Base-by-base conservation (phyloP, 2,329 filamentous ascomycete genomes). In the Trichoderma sp. region DNA sequence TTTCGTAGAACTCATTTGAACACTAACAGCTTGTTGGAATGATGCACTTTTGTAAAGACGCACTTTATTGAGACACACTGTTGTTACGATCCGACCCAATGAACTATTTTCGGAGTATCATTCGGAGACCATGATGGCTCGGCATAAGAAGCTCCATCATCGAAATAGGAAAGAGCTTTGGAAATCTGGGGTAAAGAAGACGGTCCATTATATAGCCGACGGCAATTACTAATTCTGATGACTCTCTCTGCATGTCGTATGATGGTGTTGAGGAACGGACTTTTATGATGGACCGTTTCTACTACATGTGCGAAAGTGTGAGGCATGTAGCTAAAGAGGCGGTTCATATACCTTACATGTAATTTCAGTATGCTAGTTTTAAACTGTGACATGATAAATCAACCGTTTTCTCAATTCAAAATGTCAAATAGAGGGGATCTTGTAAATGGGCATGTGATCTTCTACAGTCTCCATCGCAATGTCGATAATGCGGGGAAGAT, bases 401-500 rank as follows among this genome's bases (percentile, higher is more conserved):
- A 53, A 21, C 18, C n/a, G 2, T 9, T 50, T 53, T 24, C 3
- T 7, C 11, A 1, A 53, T 12, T 4, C 3, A 12, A 21, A 3
- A 53, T 24, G 45, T 50, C 1, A 21, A 53, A 12, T 21, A 11
- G 45, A 53, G 45, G 45, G 45, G 45, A 53, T 35, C 9, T n/a
- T 16, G 6, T 12, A 27, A n/a, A 1, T 41, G 6, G 9, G 8
- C 50, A 60, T 60, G 21, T 35, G 21, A 33, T 53, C 6, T 27
- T 38, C 14, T 38, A 9, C 31, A 18, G 66, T 41, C 31, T 41
- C 62, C 62, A 38, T 64, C 21, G 0, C 6, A 4, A 64, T 21
- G 27, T 16, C 18, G n/a, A 64, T 24, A 33, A 72, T 72, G 69
- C 59, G 69, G 69, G 69, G 69, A 64, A 53, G 69, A 72, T 50